Evolutionary conservation across 2,329 filamentous ascomycete species (phyloP).

Genomic region (Exserohilum rostratum): DNA sequence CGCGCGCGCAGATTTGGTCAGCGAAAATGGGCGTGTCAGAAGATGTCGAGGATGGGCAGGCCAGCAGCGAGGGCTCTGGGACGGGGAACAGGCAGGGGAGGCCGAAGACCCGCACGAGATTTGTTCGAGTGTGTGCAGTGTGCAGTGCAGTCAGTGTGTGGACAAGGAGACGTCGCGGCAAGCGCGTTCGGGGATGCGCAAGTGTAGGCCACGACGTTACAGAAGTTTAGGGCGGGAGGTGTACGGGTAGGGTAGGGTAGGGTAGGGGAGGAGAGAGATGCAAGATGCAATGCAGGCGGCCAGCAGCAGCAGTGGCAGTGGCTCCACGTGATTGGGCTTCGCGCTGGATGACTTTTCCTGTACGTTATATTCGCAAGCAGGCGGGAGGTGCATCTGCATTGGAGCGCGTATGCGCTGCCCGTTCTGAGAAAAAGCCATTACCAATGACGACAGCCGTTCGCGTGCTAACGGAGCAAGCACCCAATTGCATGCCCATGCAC

Average conservation of each 20-base stretch:
- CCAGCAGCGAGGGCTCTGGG: conserved; percentile 4
- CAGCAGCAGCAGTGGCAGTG: not conserved
- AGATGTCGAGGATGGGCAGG: not conserved
- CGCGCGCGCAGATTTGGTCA: not conserved
- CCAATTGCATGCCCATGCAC: conserved; percentile 26
- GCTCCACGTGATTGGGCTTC: conserved; percentile 23
- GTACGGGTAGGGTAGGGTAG: conserved; percentile 2
- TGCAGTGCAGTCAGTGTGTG: not conserved
- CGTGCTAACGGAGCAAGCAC: conserved; percentile 21
- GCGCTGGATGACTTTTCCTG: conserved; percentile 18
- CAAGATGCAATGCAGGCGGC: not conserved
- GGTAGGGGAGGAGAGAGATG: conserved; percentile 8
- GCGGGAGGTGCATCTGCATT: not conserved
- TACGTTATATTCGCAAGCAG: conserved; percentile 8
- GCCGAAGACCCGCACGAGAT: conserved; percentile 20
- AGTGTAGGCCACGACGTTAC: conserved; percentile 20
- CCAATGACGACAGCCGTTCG: conserved; percentile 24
- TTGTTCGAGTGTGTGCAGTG: conserved; percentile 5
- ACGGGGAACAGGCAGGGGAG: conserved; percentile 16
- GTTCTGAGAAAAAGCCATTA: conserved; percentile 13
- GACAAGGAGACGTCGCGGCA: conserved; percentile 28
- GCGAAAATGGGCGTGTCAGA: not conserved
- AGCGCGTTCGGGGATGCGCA: conserved; percentile 22
- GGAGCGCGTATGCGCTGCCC: conserved; percentile 21
- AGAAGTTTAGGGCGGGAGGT: conserved; percentile 10